These are phyloP conservation scores for Leccinum solheimii DNA, from an alignment of 1,284 basidiomycete genomes.

Conservation along the genomic window DNA sequence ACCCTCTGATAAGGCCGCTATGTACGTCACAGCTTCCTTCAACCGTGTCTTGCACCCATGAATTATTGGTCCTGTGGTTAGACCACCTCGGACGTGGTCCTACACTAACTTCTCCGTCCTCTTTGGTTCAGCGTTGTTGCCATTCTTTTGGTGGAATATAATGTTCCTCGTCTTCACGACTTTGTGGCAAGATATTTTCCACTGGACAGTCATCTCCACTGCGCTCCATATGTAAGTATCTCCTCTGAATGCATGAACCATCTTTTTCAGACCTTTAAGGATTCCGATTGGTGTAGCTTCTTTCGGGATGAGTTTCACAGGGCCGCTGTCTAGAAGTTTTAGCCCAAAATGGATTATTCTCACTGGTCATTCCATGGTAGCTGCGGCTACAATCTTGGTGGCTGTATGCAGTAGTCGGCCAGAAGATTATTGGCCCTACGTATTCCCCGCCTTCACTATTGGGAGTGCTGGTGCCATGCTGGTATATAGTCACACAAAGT, in stretches of 20 bases:
- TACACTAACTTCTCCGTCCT: slow-evolving; percentile 43
- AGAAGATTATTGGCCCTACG: slow-evolving; percentile 46
- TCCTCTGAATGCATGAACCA: neutral
- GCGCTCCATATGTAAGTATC: slow-evolving; percentile 36
- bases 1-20: slow-evolving; percentile 34
- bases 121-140: slow-evolving; percentile 38
- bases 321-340: slow-evolving; percentile 39
- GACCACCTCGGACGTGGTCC: slow-evolving; percentile 43
- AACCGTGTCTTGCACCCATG: neutral
- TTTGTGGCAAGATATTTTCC: slow-evolving; percentile 40
- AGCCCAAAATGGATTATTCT: slow-evolving; percentile 49
- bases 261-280: slow-evolving; percentile 29
- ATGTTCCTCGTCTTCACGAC: slow-evolving; percentile 34
- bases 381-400: slow-evolving; percentile 44
- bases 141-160: slow-evolving; percentile 41
- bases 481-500: slow-evolving; percentile 40
- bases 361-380: slow-evolving; percentile 38
- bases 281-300: slow-evolving; percentile 44
- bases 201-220: slow-evolving; percentile 36
- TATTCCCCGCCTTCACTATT: slow-evolving; percentile 51
- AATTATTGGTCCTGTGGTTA: slow-evolving; percentile 8
- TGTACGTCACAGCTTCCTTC: slow-evolving; percentile 27
- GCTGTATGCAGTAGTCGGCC: slow-evolving; percentile 40
- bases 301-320: slow-evolving; percentile 40
- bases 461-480: slow-evolving; percentile 43